Conservation (phyloP, 139 green algal genomes). For the Dunaliella sp. region DNA sequence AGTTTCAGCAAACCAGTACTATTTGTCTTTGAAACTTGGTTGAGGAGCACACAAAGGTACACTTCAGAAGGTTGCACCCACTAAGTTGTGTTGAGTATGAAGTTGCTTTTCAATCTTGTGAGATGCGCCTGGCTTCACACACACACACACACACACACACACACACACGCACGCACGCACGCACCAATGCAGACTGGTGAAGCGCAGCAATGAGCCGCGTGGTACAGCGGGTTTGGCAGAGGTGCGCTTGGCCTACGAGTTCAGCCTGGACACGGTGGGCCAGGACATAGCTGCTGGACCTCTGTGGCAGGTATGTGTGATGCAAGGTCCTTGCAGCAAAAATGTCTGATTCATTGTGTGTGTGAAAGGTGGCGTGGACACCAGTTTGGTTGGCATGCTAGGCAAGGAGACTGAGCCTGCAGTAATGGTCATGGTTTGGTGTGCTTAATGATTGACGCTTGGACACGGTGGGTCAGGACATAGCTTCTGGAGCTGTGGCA, state of each 20-base stretch:
- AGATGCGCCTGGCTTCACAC: not conserved
- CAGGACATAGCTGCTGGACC: conserved; percentile 59
- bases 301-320: conserved; percentile 59
- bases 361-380: no score
- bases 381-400: no score
- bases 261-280: conserved; percentile 80
- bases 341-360: no score
- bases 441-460: no score
- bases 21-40: no score
- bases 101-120: not conserved
- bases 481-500: conserved; percentile 70
- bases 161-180: not conserved
- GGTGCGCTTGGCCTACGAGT: conserved; percentile 78
- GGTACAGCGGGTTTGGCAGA: conserved; percentile 62
- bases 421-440: no score
- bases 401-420: no score
- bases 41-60: no score
- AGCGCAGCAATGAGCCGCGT: conserved; percentile 14
- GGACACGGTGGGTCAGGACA: conserved; percentile 76
- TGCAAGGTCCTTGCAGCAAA: no score
- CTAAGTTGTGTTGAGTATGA: no score
- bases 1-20: no score
- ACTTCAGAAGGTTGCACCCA: no score
- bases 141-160: not conserved
- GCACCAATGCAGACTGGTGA: conserved; percentile 28